A percentile compares a stretch with the other conserved stretches of the same genome.
phyloP scores from a whole-genome alignment of 805 yeast genomes.

The Starmerella bacillaris region DNA sequence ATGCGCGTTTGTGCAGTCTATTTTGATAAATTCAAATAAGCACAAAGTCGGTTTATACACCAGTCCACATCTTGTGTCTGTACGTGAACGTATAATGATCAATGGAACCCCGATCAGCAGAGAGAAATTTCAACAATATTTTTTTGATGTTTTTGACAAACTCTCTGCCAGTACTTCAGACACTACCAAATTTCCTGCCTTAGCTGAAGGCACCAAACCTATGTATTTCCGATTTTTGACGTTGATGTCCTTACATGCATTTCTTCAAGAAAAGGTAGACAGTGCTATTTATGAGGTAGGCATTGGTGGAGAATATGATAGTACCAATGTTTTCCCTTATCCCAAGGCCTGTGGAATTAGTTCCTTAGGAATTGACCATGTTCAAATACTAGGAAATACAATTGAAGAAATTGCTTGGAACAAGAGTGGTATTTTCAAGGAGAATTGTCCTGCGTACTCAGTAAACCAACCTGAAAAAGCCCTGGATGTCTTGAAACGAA shows the following conservation, averaged over 20 bases:
- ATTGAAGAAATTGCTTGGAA: conserved; percentile 88
- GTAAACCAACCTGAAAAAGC: conserved; percentile 40
- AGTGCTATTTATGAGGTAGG: conserved; percentile 96
- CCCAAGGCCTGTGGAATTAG: conserved; percentile 80
- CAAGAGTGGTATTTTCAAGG: conserved; percentile 81
- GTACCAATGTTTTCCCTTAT: conserved; percentile 68
- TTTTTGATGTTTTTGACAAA: conserved; percentile 86
- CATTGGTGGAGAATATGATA: conserved; percentile 92
- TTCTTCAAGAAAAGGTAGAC: conserved; percentile 73
- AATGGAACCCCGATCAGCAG: conserved; percentile 74
- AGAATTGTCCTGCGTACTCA: conserved; percentile 45
- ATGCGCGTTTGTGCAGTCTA: conserved; percentile 79
- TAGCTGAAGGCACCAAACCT: conserved; percentile 60
- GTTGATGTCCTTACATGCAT: conserved; percentile 74
- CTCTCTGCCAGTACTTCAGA: conserved; percentile 44
- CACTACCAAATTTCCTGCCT: conserved; percentile 44
- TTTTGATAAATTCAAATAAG: conserved; percentile 35
- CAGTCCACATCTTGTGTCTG: conserved; percentile 87
- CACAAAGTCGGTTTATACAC: conserved; percentile 77
- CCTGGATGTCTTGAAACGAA: conserved; percentile 29
- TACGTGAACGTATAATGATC: conserved; percentile 77
- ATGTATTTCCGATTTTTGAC: conserved; percentile 87
- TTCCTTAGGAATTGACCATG: conserved; percentile 82
- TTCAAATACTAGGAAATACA: conserved; percentile 68
- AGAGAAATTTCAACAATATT: conserved; percentile 64